A percentile compares a stretch with the other conserved stretches of the same genome.
Conservation (phyloP, 2,329 filamentous ascomycete species). For the Biscogniauxia marginata region DNA sequence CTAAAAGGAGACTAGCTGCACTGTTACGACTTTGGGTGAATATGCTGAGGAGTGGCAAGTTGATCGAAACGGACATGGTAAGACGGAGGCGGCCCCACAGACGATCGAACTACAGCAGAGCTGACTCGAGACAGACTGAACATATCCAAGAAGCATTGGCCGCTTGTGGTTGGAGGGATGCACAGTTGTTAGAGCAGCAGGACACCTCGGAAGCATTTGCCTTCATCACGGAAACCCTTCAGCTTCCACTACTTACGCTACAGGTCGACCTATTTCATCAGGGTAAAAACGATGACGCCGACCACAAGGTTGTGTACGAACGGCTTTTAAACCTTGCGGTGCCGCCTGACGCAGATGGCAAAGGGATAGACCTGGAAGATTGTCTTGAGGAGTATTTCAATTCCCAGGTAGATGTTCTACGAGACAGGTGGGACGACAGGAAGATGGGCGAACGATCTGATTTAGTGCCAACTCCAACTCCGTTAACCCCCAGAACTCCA, state of each 20-base stretch:
- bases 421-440: conserved; percentile 61
- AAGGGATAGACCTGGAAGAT: conserved; percentile 77
- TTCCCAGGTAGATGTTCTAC: conserved; percentile 82
- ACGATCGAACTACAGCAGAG: neutral
- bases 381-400: conserved; percentile 96
- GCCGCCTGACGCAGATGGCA: conserved; percentile 69
- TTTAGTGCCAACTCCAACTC: conserved; percentile 31
- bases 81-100: conserved; percentile 24
- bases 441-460: conserved; percentile 36
- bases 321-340: conserved; percentile 87
- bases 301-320: conserved; percentile 94
- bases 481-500: conserved; percentile 15
- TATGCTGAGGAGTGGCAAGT: conserved; percentile 76
- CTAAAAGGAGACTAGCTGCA: conserved; percentile 70
- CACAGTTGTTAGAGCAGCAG: conserved; percentile 75
- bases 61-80: conserved; percentile 85
- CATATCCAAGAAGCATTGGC: conserved; percentile 79
- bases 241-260: conserved; percentile 81
- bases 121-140: conserved; percentile 60
- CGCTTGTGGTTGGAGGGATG: conserved; percentile 86
- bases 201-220: conserved; percentile 95
- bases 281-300: conserved; percentile 79
- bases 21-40: conserved; percentile 91
- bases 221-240: conserved; percentile 87
- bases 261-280: conserved; percentile 96